Percentiles rank a stretch among this genome's conserved stretches.
These are phyloP conservation scores for Haplographium delicatum DNA, from an alignment of 495 filamentous ascomycete species.

Conservation along the genomic window DNA sequence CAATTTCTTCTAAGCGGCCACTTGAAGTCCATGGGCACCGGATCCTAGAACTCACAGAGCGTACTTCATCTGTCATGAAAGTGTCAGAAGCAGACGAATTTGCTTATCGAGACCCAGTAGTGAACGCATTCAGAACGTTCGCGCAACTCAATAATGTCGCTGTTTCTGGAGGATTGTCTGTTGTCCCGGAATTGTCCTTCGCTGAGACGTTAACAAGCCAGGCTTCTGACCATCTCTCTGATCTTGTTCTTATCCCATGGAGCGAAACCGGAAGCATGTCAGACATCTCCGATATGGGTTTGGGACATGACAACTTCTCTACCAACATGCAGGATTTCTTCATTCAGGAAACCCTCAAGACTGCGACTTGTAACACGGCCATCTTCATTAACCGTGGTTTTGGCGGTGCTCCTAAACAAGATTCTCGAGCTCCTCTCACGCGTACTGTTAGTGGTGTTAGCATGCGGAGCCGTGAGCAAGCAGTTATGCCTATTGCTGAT, in stretches of 20 bases:
- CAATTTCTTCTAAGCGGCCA: conserved; percentile 36
- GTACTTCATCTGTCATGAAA: conserved; percentile 93
- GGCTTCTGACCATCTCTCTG: conserved; percentile 62
- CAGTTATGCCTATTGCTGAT: conserved; percentile 46
- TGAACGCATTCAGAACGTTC: conserved; percentile 88
- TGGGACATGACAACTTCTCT: conserved; percentile 43
- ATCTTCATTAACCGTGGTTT: conserved; percentile 77
- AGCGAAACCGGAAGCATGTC: conserved; percentile 71
- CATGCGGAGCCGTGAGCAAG: conserved; percentile 45
- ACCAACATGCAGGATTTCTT: conserved; percentile 57
- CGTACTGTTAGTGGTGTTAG: conserved; percentile 49
- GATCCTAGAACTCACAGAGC: conserved; percentile 83
- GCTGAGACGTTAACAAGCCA: conserved; percentile 67
- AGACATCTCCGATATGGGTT: conserved; percentile 42
- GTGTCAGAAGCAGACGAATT: conserved; percentile 78
- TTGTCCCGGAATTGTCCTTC: conserved; percentile 72
- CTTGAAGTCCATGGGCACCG: conserved; percentile 83
- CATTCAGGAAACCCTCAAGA: conserved; percentile 56
- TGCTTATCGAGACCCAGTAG: conserved; percentile 73
- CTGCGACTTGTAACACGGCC: conserved; percentile 62
- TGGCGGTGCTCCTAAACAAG: conserved; percentile 41
- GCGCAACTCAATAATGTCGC: conserved; percentile 80
- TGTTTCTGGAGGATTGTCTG: conserved; percentile 70
- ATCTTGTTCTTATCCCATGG: conserved; percentile 89
- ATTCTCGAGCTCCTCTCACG: conserved; percentile 27